These are phyloP conservation scores for Penicillium bovifimosum DNA, from an alignment of 495 filamentous ascomycete genomes.

Conservation along the genomic window DNA sequence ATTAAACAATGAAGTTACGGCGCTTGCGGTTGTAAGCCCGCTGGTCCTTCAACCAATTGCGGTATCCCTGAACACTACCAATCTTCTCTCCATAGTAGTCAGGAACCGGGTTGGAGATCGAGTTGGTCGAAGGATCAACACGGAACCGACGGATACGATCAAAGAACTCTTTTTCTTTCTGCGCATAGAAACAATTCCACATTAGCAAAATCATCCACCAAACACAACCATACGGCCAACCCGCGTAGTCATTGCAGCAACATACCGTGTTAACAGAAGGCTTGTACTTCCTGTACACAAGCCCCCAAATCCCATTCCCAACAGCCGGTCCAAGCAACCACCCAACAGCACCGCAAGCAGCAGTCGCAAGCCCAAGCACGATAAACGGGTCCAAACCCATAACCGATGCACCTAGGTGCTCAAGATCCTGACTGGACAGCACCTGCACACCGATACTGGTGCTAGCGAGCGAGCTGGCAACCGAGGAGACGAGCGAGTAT, in stretches of 20 bases:
- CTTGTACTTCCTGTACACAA: conserved; percentile 59
- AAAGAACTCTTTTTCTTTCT: conserved; percentile 94
- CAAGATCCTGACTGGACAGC: conserved; percentile 60
- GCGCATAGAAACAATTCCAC: conserved; percentile 6
- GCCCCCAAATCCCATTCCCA: conserved; percentile 69
- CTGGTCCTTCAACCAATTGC: conserved; percentile 96
- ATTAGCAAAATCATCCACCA: not conserved
- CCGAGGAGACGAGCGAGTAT: conserved; percentile 70
- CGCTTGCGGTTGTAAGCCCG: conserved; percentile 93
- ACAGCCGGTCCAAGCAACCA: conserved; percentile 83
- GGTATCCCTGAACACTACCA: conserved; percentile 80
- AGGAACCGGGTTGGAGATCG: conserved; percentile 63
- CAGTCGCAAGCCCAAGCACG: conserved; percentile 68
- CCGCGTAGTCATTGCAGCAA: conserved; percentile 18
- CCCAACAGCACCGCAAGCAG: conserved; percentile 66
- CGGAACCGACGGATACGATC: conserved; percentile 79
- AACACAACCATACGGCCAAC: not conserved
- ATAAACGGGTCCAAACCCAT: conserved; percentile 82
- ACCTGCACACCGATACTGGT: conserved; percentile 57
- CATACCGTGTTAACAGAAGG: conserved; percentile 61
- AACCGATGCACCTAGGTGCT: conserved; percentile 59
- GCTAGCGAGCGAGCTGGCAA: conserved; percentile 54
- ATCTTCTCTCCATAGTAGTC: conserved; percentile 88
- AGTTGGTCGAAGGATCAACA: conserved; percentile 74
- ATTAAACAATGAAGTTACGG: conserved; percentile 50